A percentile compares a stretch with the other conserved stretches of the same genome.
phyloP scores from a whole-genome alignment of 176 grass and related monocot species.

The Ananas comosus region DNA sequence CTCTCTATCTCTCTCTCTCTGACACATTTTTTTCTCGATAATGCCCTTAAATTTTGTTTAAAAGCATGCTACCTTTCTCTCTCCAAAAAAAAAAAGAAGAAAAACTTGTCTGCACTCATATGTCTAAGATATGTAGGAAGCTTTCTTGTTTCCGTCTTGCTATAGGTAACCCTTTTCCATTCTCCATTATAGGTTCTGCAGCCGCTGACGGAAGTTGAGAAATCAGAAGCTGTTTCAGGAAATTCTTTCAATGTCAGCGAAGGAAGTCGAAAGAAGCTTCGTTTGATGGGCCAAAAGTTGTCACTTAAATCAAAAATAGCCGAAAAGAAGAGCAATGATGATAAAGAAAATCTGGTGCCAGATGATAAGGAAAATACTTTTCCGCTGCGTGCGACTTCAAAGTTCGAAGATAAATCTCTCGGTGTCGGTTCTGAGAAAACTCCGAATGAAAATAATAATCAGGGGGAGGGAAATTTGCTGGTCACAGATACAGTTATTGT shows the following conservation, averaged over 20 bases:
- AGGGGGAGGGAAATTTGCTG: background rate
- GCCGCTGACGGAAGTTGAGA: slow-evolving; percentile 28
- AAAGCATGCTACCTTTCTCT: no score
- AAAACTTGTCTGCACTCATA: no score
- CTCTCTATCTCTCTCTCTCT: no score
- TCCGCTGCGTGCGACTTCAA: slow-evolving; percentile 22
- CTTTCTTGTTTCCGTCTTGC: no score
- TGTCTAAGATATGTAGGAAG: no score
- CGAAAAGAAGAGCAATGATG: slow-evolving; percentile 28
- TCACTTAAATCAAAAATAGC: slow-evolving; percentile 34
- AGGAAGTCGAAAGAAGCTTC: slow-evolving; percentile 41
- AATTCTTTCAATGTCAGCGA: slow-evolving; percentile 19
- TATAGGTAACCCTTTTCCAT: no score
- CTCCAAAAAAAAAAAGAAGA: no score
- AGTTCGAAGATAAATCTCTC: background rate
- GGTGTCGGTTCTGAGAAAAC: slow-evolving; percentile 12
- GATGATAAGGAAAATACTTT: slow-evolving; percentile 8
- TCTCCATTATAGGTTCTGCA: slow-evolving; percentile 21
- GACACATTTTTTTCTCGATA: no score
- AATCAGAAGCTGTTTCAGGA: slow-evolving; percentile 11
- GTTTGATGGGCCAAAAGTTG: slow-evolving; percentile 39
- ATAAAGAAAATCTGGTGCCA: slow-evolving; percentile 43
- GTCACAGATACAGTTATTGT: slow-evolving; percentile 29
- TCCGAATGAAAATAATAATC: slow-evolving; percentile 19
- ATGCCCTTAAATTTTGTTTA: no score